Percentiles rank a stretch among this genome's conserved stretches.
Evolutionary conservation across 176 grass and related monocot genomes (phyloP).

Genomic region (Tillandsia fasciculata): DNA sequence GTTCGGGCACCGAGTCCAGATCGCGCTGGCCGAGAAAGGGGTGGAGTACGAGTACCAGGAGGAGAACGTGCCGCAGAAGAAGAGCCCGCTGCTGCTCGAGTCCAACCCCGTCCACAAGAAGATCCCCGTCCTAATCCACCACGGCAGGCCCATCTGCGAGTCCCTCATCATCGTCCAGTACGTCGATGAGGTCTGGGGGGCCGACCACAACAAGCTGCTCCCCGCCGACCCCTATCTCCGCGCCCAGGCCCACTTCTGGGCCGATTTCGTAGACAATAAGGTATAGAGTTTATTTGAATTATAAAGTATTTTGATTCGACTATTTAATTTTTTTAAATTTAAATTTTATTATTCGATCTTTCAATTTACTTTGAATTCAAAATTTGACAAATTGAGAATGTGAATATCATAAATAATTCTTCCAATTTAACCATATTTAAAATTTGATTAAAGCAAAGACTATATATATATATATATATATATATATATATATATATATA

Average conservation of each 20-base stretch:
- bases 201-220: slow-evolving; percentile 14
- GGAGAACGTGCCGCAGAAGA: slow-evolving; percentile 30
- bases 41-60: slow-evolving; percentile 49
- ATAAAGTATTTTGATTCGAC: too few species aligned
- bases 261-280: not conserved
- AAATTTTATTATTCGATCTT: too few species aligned
- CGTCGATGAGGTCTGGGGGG: slow-evolving; percentile 44
- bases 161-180: slow-evolving; percentile 51
- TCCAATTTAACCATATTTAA: too few species aligned
- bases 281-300: too few species aligned
- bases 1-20: slow-evolving; percentile 40
- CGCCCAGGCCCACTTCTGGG: slow-evolving; percentile 51
- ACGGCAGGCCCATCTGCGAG: slow-evolving; percentile 43
- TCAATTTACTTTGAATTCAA: too few species aligned
- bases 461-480: too few species aligned
- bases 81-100: slow-evolving; percentile 55
- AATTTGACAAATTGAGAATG: too few species aligned
- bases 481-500: too few species aligned
- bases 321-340: too few species aligned
- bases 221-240: slow-evolving; percentile 32
- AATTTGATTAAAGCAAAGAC: too few species aligned
- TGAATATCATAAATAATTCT: too few species aligned
- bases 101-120: slow-evolving; percentile 57
- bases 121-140: slow-evolving; percentile 54
- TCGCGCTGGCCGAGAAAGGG: slow-evolving; percentile 57